Evolutionary conservation across 2,329 filamentous ascomycete species (phyloP), one percentile per base, ranked within the genome.

Genomic region (Colletotrichum sp.): DNA sequence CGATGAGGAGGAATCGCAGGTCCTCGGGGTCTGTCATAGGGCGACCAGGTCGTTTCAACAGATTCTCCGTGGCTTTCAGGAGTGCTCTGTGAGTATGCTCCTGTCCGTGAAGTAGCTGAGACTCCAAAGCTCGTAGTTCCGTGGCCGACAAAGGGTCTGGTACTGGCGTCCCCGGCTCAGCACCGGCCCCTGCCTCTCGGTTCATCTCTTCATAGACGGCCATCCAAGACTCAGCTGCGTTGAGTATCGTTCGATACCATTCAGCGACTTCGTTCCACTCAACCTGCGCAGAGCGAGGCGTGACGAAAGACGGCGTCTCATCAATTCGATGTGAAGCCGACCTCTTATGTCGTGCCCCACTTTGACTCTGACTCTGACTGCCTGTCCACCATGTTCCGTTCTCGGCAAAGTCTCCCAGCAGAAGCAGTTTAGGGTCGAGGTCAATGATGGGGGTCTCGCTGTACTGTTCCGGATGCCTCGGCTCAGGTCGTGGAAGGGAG

Each of bases 381-480:
- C 93, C 94, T 63, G 93, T 93, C 94, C 95, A 96, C 95, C 94
- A 96, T 9, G 90, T 91, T 4, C 94, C 95, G 81, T 97, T 97
- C 81, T 97, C 95, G 1, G 93, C 94, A 78, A 96, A 89, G 80
- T 96, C 92, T 4, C 94, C 95, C 3, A 96, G 83, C 8, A 96
- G 87, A 24, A 96, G 86, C 7, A 94, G 90, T 81, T 96, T 97
- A 1, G 93, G 91, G 81, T 97, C 95, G 24, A 96, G 85, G 66
- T 95, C 93, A 44, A 89, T 89, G 5, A 92, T 83, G 30, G 86
- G 85, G 59, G 85, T 82, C 75, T 85, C 86, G 71, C 84, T 83
- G 77, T 77, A 81, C 78, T 74, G 82, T 73, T 85, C 86, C 74
- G 84, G 82, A 77, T 76, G 81, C 78, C 72, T 81, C 75, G 74